Conservation (phyloP, 306 rosid species). For the Dalbergia cochinchinensis region DNA sequence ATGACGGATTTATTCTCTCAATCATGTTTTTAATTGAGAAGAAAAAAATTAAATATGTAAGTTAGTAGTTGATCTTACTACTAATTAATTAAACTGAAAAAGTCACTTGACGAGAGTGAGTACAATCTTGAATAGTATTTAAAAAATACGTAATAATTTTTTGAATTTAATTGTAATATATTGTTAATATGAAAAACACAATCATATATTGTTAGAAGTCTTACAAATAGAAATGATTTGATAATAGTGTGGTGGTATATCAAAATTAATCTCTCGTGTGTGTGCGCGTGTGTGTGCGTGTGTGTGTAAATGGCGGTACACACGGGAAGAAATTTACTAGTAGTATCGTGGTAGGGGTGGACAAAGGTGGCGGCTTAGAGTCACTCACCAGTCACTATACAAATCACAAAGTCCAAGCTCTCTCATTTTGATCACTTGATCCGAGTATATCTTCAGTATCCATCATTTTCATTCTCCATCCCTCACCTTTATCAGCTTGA, state of each 20-base stretch:
- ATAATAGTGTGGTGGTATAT: no score
- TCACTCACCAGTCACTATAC: not conserved
- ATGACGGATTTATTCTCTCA: not conserved
- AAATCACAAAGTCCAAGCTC: not conserved
- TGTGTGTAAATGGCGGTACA: not conserved
- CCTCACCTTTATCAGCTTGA: not conserved
- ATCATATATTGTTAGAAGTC: no score
- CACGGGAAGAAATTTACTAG: not conserved
- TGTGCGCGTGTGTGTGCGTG: no score
- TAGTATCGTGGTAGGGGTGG: not conserved
- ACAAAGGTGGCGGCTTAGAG: not conserved
- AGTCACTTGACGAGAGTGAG: not conserved
- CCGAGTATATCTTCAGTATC: not conserved
- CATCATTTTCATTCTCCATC: conserved; percentile 11
- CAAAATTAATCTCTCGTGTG: no score
- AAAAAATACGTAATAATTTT: no score
- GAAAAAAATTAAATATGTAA: not conserved
- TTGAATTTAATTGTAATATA: no score
- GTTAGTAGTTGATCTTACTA: not conserved
- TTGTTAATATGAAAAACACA: no score
- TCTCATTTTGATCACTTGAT: not conserved
- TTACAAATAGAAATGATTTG: no score
- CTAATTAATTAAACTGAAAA: not conserved
- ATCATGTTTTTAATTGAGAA: not conserved
- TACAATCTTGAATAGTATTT: no score